Percentiles rank a stretch among this genome's conserved stretches.
phyloP scores from a whole-genome alignment of 768 basidiomycete genomes.

The Calocera cornea region DNA sequence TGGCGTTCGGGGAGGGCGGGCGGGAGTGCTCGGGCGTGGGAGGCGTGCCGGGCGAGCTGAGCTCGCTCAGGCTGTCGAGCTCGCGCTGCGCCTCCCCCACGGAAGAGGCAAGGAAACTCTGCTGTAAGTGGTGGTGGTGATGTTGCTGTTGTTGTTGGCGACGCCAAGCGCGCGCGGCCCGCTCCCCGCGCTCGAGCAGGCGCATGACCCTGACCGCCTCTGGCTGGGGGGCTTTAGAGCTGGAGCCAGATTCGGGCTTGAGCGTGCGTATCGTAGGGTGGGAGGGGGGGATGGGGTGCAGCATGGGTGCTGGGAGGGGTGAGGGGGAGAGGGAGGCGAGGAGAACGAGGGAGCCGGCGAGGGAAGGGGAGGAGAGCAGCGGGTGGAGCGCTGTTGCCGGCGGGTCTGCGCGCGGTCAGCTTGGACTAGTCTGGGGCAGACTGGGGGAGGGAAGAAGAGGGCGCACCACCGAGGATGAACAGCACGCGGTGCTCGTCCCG shows the following conservation, averaged over 20 bases:
- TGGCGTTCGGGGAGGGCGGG: constrained; percentile 19
- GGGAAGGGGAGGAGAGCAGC: constrained; percentile 24
- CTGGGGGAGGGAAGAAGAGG: neutral
- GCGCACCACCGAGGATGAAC: neutral
- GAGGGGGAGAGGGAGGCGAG: constrained; percentile 21
- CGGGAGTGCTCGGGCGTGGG: constrained; percentile 7
- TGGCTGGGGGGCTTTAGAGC: neutral
- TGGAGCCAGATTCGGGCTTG: constrained; percentile 5
- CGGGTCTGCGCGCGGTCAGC: constrained; percentile 19
- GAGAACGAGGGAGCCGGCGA: constrained; percentile 29
- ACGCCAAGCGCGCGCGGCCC: neutral
- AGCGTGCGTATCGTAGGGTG: constrained; percentile 6
- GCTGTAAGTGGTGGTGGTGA: neutral
- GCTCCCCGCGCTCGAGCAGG: neutral
- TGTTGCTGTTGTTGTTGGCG: neutral
- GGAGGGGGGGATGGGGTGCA: constrained; percentile 8
- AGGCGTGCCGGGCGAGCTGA: neutral
- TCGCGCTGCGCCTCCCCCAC: neutral
- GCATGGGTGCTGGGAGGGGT: constrained; percentile 14
- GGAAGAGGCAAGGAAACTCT: neutral
- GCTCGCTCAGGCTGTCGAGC: neutral
- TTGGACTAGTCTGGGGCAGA: neutral
- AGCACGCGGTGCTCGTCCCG: neutral
- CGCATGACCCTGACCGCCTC: neutral
- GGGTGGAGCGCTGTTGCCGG: constrained; percentile 24